These are phyloP conservation scores for Xylariaceae sp. DNA, from an alignment of 2,329 filamentous ascomycete genomes.

Conservation along the genomic window DNA sequence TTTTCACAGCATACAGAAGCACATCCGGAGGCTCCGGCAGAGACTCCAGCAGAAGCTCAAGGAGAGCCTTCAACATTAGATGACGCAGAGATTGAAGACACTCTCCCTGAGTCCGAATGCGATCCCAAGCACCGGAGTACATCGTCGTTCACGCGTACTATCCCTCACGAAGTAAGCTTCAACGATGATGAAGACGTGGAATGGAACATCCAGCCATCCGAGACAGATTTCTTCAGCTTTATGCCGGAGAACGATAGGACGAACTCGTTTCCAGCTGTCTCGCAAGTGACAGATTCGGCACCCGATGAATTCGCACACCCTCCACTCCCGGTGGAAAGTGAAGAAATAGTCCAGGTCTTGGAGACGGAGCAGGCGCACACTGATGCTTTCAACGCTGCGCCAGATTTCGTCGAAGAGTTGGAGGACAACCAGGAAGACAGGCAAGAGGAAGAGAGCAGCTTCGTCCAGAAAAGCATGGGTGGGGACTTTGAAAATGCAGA, in stretches of 20 bases:
- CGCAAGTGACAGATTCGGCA: constrained; percentile 35
- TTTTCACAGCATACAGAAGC: constrained; percentile 25
- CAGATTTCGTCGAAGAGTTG: constrained; percentile 33
- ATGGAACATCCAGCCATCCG: constrained; percentile 47
- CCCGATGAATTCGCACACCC: constrained; percentile 32
- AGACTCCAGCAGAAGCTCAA: background rate
- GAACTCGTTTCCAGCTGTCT: constrained; percentile 59
- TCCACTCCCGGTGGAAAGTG: constrained; percentile 46
- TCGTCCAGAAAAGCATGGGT: constrained; percentile 37
- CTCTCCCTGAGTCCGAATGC: constrained; percentile 17
- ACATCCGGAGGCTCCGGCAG: constrained; percentile 8
- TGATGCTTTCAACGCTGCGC: constrained; percentile 35
- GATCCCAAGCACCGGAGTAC: constrained; percentile 53
- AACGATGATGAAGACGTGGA: constrained; percentile 54
- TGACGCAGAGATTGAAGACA: constrained; percentile 2
- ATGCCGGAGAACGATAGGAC: constrained; percentile 54
- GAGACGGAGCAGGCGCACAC: constrained; percentile 45
- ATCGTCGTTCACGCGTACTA: constrained; percentile 59
- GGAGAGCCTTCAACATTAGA: background rate
- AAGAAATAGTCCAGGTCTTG: constrained; percentile 48
- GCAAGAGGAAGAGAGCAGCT: constrained; percentile 19
- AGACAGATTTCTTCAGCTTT: constrained; percentile 55
- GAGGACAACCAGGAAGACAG: constrained; percentile 30
- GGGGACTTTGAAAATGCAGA: constrained; percentile 39
- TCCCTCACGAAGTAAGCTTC: constrained; percentile 57